Conservation (phyloP, 306 rosid species). For the Corylus avellana region DNA sequence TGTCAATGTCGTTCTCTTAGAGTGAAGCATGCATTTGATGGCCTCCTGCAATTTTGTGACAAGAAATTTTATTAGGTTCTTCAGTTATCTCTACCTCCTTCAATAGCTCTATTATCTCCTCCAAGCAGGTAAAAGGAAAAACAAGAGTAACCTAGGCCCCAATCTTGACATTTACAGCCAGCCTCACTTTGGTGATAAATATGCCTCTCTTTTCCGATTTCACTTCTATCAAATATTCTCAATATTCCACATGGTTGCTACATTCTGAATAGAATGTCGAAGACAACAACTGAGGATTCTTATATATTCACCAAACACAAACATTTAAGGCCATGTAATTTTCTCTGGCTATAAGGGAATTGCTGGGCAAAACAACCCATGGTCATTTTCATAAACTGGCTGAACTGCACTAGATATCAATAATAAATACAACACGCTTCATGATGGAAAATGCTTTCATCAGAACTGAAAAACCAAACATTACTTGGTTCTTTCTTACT, state of each 20-base stretch:
- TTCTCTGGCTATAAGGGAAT: background rate
- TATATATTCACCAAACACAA: background rate
- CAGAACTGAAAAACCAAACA: background rate
- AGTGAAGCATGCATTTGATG: conserved; percentile 90
- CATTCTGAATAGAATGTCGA: background rate
- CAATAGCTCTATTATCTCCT: background rate
- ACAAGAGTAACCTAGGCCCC: background rate
- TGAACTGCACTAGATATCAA: background rate
- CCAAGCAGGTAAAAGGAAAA: background rate
- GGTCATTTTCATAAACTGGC: background rate
- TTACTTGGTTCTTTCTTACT: background rate
- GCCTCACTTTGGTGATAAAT: background rate
- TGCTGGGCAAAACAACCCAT: background rate
- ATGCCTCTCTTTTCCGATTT: background rate
- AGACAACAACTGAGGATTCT: background rate
- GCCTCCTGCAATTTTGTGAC: conserved; percentile 65
- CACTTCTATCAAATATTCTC: background rate
- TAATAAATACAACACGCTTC: background rate
- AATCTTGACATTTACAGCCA: background rate
- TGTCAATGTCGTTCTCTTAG: conserved; percentile 63
- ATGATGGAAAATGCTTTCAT: background rate
- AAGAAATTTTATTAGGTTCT: conserved; percentile 13
- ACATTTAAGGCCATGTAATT: background rate
- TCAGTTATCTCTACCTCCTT: background rate
- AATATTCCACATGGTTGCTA: background rate